Base-by-base conservation (phyloP, 495 filamentous ascomycete species). In the Lophiotrema nucula region DNA sequence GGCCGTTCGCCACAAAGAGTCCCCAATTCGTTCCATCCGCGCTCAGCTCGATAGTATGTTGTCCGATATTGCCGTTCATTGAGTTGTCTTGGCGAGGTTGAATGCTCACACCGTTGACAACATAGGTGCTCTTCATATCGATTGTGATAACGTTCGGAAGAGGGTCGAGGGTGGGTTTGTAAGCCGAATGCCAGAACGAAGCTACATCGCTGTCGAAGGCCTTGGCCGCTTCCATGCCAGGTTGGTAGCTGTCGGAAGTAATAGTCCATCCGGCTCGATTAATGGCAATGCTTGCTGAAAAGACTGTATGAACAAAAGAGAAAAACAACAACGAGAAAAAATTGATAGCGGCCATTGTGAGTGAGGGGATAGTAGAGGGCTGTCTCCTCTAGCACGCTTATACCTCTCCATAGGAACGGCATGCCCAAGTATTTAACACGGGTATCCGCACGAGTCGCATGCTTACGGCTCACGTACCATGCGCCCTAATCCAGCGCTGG, bases 1-100 rank as follows among this genome's bases (percentile, higher is more conserved):
- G 41, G 13, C 54, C 56, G 8, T 42, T 13, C 3, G 54, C 56
- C 21, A 62, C 47, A 8, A 22, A 26, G 11, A 35, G 10, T 1
- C 47, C 56, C 58, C 52, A 80, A 16, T 39, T 71, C 4, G 51
- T 52, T 10, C 68, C 68, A 42, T 82, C 73, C 0, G 46, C 50
- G 64, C 77, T 79, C 12, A 75, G 18, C 26, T 66, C 69, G 19
- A 79, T 62, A n/a, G 56, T 56, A 49, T 79, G 74, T 28, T 72
- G 59, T 18, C 69, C 69, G 38, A 79, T 78, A 33, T 68, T 67
- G 3, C 74, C 75, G 42, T 71, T 69, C 4, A 19, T 33, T 11
- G 10, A 51, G 6, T 48, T 53, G 33, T 74, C 73, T 37, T 70
- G 56, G 11, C 66, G 70, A 28, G 76, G 76, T 21, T 65, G 47